Evolutionary conservation across 305 asterid genomes (phyloP).

Genomic region (Fraxinus ornus): DNA sequence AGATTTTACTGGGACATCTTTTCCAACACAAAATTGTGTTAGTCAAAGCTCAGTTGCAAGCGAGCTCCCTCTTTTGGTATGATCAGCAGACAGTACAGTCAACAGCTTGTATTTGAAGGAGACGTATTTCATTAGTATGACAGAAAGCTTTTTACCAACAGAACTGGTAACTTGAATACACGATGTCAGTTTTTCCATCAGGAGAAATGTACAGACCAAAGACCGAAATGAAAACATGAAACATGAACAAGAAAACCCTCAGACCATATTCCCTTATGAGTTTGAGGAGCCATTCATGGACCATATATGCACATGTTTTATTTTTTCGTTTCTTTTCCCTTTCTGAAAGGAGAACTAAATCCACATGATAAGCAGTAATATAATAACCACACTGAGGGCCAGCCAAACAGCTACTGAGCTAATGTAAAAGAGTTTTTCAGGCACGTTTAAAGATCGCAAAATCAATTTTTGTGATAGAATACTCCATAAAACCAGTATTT

Average conservation of each 20-base stretch:
- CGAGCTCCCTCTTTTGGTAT: neutral
- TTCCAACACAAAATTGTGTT: neutral
- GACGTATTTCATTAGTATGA: neutral
- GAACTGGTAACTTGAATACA: neutral
- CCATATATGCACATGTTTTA: neutral
- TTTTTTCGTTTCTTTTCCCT: neutral
- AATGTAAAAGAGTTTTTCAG: neutral
- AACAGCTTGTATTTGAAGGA: neutral
- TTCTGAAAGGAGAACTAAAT: neutral
- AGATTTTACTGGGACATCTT: neutral
- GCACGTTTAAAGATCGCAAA: neutral
- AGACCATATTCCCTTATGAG: neutral
- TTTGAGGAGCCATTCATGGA: neutral
- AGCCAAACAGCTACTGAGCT: neutral
- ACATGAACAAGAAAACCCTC: neutral
- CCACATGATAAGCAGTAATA: neutral
- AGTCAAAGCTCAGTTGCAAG: neutral
- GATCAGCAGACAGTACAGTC: neutral
- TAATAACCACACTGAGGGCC: neutral
- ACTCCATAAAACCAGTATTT: neutral
- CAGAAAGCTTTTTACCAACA: neutral
- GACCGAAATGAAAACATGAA: neutral
- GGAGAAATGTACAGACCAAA: neutral
- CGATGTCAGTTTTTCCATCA: neutral
- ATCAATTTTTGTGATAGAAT: neutral